phyloP scores from a whole-genome alignment of 345 rosid genomes.

The Microthlaspi erraticum region DNA sequence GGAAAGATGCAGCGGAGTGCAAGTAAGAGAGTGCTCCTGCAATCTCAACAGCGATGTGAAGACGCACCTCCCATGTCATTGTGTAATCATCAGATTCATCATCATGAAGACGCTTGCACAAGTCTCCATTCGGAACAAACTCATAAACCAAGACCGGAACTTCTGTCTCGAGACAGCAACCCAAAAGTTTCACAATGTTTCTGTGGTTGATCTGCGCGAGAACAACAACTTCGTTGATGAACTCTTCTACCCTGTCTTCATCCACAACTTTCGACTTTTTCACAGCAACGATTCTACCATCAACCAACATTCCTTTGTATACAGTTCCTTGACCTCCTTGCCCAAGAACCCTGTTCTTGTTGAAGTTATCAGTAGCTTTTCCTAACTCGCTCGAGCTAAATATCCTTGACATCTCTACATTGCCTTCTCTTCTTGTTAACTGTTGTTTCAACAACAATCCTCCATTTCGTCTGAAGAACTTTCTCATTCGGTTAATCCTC shows the following conservation, averaged over 20 bases:
- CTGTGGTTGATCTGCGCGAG: conserved; percentile 42
- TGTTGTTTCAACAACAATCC: conserved; percentile 43
- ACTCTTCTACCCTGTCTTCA: conserved; percentile 43
- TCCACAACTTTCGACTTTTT: conserved; percentile 36
- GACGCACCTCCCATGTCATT: conserved; percentile 37
- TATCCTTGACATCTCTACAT: conserved; percentile 36
- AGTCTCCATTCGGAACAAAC: conserved; percentile 38
- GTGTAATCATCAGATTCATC: conserved; percentile 30
- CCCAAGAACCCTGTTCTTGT: conserved; percentile 39
- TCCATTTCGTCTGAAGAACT: conserved; percentile 43
- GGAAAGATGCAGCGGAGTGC: conserved; percentile 44
- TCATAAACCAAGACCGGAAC: conserved; percentile 42
- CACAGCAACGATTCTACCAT: conserved; percentile 36
- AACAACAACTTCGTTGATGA: conserved; percentile 45
- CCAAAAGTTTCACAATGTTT: conserved; percentile 42
- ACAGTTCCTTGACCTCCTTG: conserved; percentile 50
- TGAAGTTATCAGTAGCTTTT: conserved; percentile 43
- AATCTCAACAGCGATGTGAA: conserved; percentile 21
- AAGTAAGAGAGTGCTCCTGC: conserved; percentile 32
- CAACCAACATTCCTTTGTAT: conserved; percentile 39
- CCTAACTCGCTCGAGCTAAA: conserved; percentile 37
- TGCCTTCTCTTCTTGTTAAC: conserved; percentile 36
- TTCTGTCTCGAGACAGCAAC: conserved; percentile 43
- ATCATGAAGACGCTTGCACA: conserved; percentile 37
- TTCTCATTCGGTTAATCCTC: neutral